Conservation (phyloP, 495 filamentous ascomycete genomes). For the Tuber calosporum region DNA sequence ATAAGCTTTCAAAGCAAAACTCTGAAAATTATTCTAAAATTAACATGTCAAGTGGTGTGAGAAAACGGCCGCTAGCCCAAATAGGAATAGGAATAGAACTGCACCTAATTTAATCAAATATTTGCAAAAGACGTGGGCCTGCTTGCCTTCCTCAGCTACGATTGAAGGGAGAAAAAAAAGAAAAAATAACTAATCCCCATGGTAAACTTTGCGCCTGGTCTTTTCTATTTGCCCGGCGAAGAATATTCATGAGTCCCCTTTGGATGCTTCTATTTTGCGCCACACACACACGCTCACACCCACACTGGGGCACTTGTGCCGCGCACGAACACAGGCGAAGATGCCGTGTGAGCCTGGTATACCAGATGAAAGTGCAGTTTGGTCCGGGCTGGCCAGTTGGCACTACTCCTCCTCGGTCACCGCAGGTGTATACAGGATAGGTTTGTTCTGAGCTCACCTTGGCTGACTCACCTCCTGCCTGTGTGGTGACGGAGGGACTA, state of each 20-base stretch:
- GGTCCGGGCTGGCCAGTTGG: not conserved
- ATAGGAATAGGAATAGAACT: not conserved
- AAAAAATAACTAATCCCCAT: not conserved
- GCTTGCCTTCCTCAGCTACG: not conserved
- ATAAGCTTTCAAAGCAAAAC: not conserved
- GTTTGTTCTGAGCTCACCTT: not conserved
- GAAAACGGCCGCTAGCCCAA: not conserved
- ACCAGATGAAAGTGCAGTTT: not conserved
- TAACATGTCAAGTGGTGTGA: not conserved
- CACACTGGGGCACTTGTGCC: not conserved
- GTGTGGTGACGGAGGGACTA: not conserved
- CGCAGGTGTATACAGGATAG: not conserved
- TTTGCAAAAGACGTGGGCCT: not conserved
- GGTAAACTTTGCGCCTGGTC: not conserved
- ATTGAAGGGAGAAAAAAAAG: not conserved
- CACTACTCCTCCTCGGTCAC: not conserved
- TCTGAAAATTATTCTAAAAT: not conserved
- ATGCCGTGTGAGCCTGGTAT: not conserved
- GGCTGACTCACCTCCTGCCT: not conserved
- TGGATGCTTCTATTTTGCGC: constrained; percentile 5
- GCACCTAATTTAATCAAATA: not conserved
- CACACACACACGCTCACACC: not conserved
- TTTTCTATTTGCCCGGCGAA: not conserved
- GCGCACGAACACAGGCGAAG: not conserved
- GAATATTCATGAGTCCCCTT: not conserved